phyloP scores from a whole-genome alignment of 2,329 filamentous ascomycete species.

The Trichoderma koningii region DNA sequence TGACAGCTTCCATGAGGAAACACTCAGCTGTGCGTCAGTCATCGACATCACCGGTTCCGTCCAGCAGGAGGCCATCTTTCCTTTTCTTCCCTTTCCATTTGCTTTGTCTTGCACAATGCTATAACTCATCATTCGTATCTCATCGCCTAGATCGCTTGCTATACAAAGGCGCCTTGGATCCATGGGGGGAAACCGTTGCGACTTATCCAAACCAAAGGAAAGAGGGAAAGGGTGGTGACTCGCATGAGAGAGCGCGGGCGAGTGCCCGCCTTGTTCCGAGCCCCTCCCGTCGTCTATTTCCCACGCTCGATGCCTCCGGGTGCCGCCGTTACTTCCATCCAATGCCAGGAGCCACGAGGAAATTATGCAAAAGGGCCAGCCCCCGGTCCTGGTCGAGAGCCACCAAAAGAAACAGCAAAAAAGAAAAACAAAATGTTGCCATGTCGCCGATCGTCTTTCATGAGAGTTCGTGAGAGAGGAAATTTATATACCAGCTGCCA shows the following conservation, averaged over 20 bases:
- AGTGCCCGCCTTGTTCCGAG: conserved; percentile 28
- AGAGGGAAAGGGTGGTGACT: conserved; percentile 11
- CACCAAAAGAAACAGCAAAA: neutral
- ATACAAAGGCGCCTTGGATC: conserved; percentile 26
- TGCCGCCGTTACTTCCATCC: conserved; percentile 18
- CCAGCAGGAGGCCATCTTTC: neutral
- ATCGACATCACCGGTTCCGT: conserved; percentile 4
- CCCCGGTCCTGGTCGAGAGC: conserved; percentile 1
- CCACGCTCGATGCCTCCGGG: conserved; percentile 27
- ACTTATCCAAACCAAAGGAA: conserved; percentile 27
- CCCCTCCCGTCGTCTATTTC: conserved; percentile 25
- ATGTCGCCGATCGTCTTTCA: conserved; percentile 31
- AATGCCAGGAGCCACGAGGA: conserved; percentile 18
- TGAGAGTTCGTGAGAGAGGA: conserved; percentile 42
- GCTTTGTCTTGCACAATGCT: conserved; percentile 20
- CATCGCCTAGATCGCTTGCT: conserved; percentile 29
- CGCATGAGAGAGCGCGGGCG: conserved; percentile 22
- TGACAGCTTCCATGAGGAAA: neutral
- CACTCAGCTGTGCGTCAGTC: neutral
- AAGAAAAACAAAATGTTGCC: conserved; percentile 14
- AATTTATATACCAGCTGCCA: conserved; percentile 37
- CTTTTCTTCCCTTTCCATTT: neutral
- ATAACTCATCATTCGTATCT: conserved; percentile 29
- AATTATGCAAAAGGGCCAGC: conserved; percentile 15
- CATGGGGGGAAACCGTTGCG: conserved; percentile 18